phyloP scores from a whole-genome alignment of 2,329 filamentous ascomycete genomes.

The Fusarium xyrophilum region DNA sequence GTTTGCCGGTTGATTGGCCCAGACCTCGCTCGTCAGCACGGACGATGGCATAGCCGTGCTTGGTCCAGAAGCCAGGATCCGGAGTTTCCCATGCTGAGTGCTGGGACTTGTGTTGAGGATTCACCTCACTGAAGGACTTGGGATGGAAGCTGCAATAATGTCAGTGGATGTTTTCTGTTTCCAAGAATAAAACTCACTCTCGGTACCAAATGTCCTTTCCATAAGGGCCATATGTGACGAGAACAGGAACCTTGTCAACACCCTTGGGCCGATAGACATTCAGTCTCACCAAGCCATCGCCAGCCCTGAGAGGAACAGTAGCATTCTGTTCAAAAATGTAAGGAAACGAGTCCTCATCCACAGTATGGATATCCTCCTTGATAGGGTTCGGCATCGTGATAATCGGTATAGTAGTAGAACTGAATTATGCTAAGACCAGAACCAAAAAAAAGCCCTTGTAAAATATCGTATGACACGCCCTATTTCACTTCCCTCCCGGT shows the following conservation, averaged over 20 bases:
- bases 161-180: background rate
- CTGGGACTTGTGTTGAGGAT: constrained; percentile 58
- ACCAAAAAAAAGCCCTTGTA: background rate
- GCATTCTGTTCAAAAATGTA: constrained; percentile 31
- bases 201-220: constrained; percentile 75
- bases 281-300: background rate
- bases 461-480: background rate
- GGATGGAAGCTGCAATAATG: constrained; percentile 45
- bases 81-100: constrained; percentile 68
- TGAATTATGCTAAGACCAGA: background rate
- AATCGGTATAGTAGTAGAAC: background rate
- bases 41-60: constrained; percentile 61
- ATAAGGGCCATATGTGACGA: constrained; percentile 76
- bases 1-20: constrained; percentile 55
- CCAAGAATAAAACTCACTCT: constrained; percentile 44
- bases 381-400: constrained; percentile 43
- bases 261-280: constrained; percentile 22
- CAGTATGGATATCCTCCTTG: constrained; percentile 37
- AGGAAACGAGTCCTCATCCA: constrained; percentile 37
- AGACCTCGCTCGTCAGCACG: constrained; percentile 59
- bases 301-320: constrained; percentile 8
- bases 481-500: background rate
- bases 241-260: constrained; percentile 54
- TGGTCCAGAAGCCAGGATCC: constrained; percentile 63
- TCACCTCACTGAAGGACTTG: constrained; percentile 56